phyloP scores from a whole-genome alignment of 2,329 filamentous ascomycete genomes.

The Hypoxylon sp. region DNA sequence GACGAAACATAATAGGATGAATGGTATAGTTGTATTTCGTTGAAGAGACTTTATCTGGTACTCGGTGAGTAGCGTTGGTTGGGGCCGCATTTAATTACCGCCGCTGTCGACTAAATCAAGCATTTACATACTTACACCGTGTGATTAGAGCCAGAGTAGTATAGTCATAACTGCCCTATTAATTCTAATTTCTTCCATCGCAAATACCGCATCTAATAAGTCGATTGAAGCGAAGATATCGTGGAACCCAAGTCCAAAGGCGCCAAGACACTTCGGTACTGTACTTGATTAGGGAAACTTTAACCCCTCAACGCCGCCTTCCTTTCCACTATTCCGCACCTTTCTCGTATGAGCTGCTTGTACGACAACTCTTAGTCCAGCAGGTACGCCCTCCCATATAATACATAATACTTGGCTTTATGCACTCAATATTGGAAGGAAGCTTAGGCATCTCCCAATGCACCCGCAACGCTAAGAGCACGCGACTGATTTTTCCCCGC shows the following conservation, averaged over 20 bases:
- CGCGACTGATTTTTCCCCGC: constrained; percentile 38
- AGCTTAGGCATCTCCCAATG: constrained; percentile 19
- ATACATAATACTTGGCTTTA: constrained; percentile 17
- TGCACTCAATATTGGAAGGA: constrained; percentile 24
- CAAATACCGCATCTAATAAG: neutral
- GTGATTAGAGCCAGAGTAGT: neutral
- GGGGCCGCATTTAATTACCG: neutral
- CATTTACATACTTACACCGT: neutral
- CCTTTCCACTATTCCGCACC: constrained; percentile 23
- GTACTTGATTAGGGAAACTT: constrained; percentile 31
- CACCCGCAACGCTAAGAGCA: constrained; percentile 27
- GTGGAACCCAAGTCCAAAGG: neutral
- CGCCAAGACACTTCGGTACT: constrained; percentile 1
- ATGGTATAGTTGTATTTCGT: neutral
- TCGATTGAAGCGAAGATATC: neutral
- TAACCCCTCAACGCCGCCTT: constrained; percentile 39
- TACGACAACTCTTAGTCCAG: constrained; percentile 14
- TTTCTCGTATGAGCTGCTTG: constrained; percentile 13
- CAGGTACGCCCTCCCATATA: constrained; percentile 4
- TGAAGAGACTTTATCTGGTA: neutral
- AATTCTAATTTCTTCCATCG: neutral
- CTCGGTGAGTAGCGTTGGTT: neutral
- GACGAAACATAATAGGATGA: neutral
- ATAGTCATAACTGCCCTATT: neutral
- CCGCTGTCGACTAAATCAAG: neutral